Evolutionary conservation across 129 eudicot genomes (phyloP).

Genomic region (Flaveria linearis): DNA sequence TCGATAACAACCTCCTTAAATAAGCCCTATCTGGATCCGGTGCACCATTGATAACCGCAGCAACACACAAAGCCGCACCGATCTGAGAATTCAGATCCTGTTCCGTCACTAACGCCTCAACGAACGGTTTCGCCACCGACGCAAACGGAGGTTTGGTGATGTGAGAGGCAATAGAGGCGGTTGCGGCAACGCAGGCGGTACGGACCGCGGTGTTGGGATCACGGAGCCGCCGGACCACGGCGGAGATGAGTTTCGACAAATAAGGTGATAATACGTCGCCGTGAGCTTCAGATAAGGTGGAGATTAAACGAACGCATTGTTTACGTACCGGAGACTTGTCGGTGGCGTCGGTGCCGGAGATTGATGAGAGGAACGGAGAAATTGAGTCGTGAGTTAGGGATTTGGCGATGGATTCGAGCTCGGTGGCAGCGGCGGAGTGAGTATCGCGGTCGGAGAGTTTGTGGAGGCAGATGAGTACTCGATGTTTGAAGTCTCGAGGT

Average conservation of each 20-base stretch:
- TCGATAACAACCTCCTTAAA: slow-evolving; percentile 54
- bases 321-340: slow-evolving; percentile 71
- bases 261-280: slow-evolving; percentile 59
- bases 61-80: slow-evolving; percentile 77
- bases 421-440: slow-evolving; percentile 65
- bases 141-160: slow-evolving; percentile 59
- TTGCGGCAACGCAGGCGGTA: slow-evolving; percentile 54
- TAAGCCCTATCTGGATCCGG: slow-evolving; percentile 52
- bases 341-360: slow-evolving; percentile 63
- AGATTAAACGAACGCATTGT: slow-evolving; percentile 60
- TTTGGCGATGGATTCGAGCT: slow-evolving; percentile 72
- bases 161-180: slow-evolving; percentile 49
- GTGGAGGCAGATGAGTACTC: slow-evolving; percentile 62
- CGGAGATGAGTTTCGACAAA: slow-evolving; percentile 57
- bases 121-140: slow-evolving; percentile 53
- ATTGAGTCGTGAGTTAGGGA: slow-evolving; percentile 46
- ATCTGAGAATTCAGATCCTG: slow-evolving; percentile 69
- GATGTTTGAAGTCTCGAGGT: slow-evolving; percentile 64
- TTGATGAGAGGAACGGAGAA: slow-evolving; percentile 64
- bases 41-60: slow-evolving; percentile 52
- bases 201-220: slow-evolving; percentile 69
- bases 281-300: slow-evolving; percentile 59
- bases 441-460: slow-evolving; percentile 87
- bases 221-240: slow-evolving; percentile 63
- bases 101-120: slow-evolving; percentile 71